Evolutionary conservation across 805 yeast species (phyloP), one percentile per base, ranked within the genome.

Genomic region (Kodamaea neixiangensis): DNA sequence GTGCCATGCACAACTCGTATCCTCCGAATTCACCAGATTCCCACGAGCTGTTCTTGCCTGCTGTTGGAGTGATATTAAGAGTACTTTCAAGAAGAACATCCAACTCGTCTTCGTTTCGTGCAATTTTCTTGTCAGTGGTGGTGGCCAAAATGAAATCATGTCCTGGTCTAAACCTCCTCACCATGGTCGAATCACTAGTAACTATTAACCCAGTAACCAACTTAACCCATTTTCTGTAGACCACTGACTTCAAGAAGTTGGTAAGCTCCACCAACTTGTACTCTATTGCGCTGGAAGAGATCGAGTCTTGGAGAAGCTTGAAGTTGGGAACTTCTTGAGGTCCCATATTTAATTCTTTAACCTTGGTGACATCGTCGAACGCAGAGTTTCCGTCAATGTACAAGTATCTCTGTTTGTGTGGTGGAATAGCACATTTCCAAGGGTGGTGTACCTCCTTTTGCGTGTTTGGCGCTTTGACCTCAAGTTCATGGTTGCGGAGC

Each of bases 121-220:
- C 72, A 46, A 71, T 48, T 3, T 65, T 47, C 44, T 67, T 75
- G 15, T 77, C 79, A 0, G 80, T 70, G 2, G 81, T 71, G 0
- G 98, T 89, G 0, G 99, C 99, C 42, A 94, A 71, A 2, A 93
- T 92, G 68, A 89, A 94, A 66, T 94, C 99, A 22, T 82, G 85
- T 2, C 98, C 99, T 1, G 97, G 99, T 60, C 99, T 81, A 72
- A 94, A 94, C 55, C 97, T 76, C 61, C 99, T 79, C 6, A 89
- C 79, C 20, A 92, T 64, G 1, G 87, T 71, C 57, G 86, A 89
- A 55, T 87, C 88, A 45, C 85, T 78, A 2, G 82, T 70, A 7
- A 87, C 82, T 2, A 79, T 67, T 49, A 90, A 62, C 13, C 83
- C 79, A 0, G 97, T 87, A 2, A 92, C 64, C 2, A 70, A 51